Base-by-base conservation (phyloP, 495 filamentous ascomycete genomes). In the Pyrenula massariospora region DNA sequence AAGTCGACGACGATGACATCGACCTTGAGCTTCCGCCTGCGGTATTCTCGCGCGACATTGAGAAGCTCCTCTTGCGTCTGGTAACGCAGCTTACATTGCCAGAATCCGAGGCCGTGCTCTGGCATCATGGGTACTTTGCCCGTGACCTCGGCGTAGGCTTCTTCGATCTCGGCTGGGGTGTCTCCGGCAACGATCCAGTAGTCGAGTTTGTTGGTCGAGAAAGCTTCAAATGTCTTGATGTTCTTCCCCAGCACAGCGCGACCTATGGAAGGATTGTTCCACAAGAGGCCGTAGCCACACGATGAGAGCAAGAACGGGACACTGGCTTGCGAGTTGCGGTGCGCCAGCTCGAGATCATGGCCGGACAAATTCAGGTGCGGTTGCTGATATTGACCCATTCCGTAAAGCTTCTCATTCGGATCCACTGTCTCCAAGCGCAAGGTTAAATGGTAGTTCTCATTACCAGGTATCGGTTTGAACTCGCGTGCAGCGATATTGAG, bases 311-410 rank as follows among this genome's bases (percentile, higher is more conserved):
- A 67, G 60, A 84, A 84, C 0, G 80, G 79, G 1, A 84, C 72
- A 56, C 74, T 77, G 0, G 78, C 79, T 62, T 84, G 80, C 2
- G 77, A 80, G 60, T 82, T 82, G 3, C 79, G 77, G n/a, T 84
- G 80, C 2, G 80, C 79, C 0, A 84, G 67, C 60, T 82, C 80
- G 21, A 84, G 62, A 57, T 82, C 78, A 2, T 66, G 50, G 0
- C 80, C 80, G 60, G 82, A 82, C 53, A 82, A 68, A 60, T 84
- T 73, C 51, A 82, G 64, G 24, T 67, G 69, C 1, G 74, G 71
- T 60, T 82, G 78, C 59, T 84, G 80, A 59, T 84, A 84, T 63
- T 84, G 79, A 12, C 80, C 80, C 80, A 84, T 82, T 25, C 80
- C 80, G 58, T 74, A 84, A 12, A 84, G 72, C 62, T 76, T 79